A percentile compares a stretch with the other conserved stretches of the same genome.
phyloP scores from a whole-genome alignment of 129 eudicot genomes.

The Pulicaria dysenterica region DNA sequence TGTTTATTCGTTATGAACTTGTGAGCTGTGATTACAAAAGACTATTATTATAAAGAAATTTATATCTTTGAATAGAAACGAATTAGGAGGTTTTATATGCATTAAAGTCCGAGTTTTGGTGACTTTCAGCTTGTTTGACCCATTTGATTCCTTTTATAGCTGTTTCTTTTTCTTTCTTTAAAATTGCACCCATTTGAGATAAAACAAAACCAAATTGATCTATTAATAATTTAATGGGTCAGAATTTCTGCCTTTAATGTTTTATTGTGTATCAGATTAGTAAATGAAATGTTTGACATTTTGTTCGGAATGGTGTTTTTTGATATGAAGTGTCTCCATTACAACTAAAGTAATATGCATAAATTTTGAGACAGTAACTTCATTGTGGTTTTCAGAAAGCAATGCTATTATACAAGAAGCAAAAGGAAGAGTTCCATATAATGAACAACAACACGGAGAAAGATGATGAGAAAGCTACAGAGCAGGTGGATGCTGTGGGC shows the following conservation, averaged over 20 bases:
- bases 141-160: background rate
- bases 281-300: background rate
- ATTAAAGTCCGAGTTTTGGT: background rate
- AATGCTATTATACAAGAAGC: conserved; percentile 69
- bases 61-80: background rate
- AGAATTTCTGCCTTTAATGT: background rate
- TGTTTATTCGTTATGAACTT: too few species aligned
- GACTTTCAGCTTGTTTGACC: background rate
- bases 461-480: conserved; percentile 28
- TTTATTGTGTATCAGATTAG: background rate
- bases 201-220: background rate
- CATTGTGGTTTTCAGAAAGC: conserved; percentile 72
- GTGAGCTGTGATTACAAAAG: background rate
- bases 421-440: conserved; percentile 40
- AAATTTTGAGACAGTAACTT: background rate
- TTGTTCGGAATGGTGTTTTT: background rate
- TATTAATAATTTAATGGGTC: background rate
- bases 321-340: too few species aligned
- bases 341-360: background rate
- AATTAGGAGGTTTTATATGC: background rate
- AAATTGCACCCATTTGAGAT: background rate
- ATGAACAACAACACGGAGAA: conserved; percentile 31
- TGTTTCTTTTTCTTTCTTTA: background rate
- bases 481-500: conserved; percentile 33
- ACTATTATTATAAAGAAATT: background rate